phyloP scores from a whole-genome alignment of 352 stramenopile species.

The Globisporangium splendens region DNA sequence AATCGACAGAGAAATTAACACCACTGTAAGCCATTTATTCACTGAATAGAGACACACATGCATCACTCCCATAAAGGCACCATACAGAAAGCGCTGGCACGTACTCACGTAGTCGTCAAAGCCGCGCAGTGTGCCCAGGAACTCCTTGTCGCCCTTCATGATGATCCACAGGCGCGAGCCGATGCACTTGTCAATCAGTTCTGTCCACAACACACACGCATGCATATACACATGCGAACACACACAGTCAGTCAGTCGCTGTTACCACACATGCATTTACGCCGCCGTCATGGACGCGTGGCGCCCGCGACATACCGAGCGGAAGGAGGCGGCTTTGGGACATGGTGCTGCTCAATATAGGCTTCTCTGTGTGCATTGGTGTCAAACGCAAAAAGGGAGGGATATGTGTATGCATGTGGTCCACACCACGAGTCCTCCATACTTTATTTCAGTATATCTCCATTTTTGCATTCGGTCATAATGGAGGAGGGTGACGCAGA shows the following conservation, averaged over 20 bases:
- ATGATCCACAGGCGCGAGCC: slow-evolving; percentile 98
- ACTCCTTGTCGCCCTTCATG: slow-evolving; percentile 98
- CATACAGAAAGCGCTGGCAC: slow-evolving; percentile 15
- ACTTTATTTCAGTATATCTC: not conserved
- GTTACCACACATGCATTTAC: slow-evolving; percentile 4
- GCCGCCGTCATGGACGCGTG: too few relatives aligned
- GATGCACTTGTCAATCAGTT: slow-evolving; percentile 99
- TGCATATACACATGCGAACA: not conserved
- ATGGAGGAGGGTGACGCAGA: slow-evolving; percentile 57
- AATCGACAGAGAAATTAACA: not conserved
- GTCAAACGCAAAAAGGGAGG: not conserved
- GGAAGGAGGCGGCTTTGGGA: slow-evolving; percentile 72
- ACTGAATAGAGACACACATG: not conserved
- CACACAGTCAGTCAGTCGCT: not conserved
- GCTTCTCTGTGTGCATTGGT: slow-evolving; percentile 5
- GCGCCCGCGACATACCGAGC: slow-evolving; percentile 42
- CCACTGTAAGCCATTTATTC: not conserved
- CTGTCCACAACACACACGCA: slow-evolving; percentile 27
- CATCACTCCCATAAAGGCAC: not conserved
- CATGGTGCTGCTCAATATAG: slow-evolving; percentile 32
- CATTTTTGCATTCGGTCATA: not conserved
- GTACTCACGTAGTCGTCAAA: slow-evolving; percentile 98
- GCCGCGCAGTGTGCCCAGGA: slow-evolving; percentile 91
- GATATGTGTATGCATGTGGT: slow-evolving; percentile 12
- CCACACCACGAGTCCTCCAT: slow-evolving; percentile 7